These are phyloP conservation scores for Phanerodontia chrysosporium DNA, from an alignment of 768 basidiomycete species.

Conservation along the genomic window DNA sequence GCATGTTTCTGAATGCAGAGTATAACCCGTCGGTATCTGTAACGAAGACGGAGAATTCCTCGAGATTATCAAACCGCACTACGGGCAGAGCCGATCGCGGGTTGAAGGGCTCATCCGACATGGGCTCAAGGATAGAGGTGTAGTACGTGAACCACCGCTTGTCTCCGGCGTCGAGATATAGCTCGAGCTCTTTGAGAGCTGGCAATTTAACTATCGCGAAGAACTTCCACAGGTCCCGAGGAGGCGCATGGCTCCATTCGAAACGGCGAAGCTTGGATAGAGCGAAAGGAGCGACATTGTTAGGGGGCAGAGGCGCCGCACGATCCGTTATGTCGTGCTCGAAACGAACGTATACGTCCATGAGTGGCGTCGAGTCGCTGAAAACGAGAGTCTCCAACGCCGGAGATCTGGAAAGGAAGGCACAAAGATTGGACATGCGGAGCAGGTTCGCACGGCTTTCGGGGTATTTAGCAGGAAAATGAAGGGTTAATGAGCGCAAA, in stretches of 20 bases:
- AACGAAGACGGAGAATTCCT: not conserved
- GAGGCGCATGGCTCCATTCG: slow-evolving; percentile 9
- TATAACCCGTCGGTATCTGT: not conserved
- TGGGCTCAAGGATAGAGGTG: not conserved
- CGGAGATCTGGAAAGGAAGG: slow-evolving; percentile 3
- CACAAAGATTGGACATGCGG: slow-evolving; percentile 4
- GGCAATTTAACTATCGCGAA: slow-evolving; percentile 4
- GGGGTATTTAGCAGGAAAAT: slow-evolving; percentile 4
- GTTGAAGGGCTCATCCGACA: not conserved
- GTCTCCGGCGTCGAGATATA: not conserved
- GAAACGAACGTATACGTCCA: slow-evolving; percentile 8
- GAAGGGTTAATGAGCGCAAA: slow-evolving; percentile 2
- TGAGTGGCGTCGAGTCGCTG: slow-evolving; percentile 6
- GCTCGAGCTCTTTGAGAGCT: not conserved
- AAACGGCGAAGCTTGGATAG: slow-evolving; percentile 3
- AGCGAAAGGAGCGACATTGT: not conserved
- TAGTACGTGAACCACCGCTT: slow-evolving; percentile 1
- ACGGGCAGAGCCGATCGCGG: not conserved
- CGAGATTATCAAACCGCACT: not conserved
- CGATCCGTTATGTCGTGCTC: not conserved
- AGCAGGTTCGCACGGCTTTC: not conserved
- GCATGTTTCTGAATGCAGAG: not conserved
- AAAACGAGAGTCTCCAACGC: slow-evolving; percentile 6
- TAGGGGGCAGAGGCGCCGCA: not conserved
- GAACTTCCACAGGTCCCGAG: slow-evolving; percentile 5